Evolutionary conservation across 176 grass and related monocot genomes (phyloP).

Genomic region (Raddia guianensis): DNA sequence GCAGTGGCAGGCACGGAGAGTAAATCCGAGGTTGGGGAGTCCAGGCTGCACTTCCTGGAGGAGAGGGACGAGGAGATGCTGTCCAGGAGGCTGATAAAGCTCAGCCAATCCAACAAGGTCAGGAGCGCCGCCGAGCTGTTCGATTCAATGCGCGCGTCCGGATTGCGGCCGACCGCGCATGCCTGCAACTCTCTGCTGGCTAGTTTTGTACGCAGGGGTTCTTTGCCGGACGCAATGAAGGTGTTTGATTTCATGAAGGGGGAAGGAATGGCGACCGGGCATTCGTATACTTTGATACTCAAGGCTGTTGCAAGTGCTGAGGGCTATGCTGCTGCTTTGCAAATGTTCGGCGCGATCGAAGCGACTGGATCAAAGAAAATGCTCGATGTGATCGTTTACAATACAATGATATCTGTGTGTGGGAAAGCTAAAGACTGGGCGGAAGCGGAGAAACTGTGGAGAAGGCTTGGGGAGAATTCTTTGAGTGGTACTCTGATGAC

Average conservation of each 20-base stretch:
- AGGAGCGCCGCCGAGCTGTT: constrained; percentile 82
- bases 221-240: constrained; percentile 51
- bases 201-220: constrained; percentile 51
- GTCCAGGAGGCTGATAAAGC: constrained; percentile 68
- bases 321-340: constrained; percentile 54
- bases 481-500: constrained; percentile 66
- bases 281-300: constrained; percentile 80
- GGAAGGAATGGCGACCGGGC: constrained; percentile 57
- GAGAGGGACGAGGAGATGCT: constrained; percentile 75
- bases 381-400: constrained; percentile 79
- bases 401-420: constrained; percentile 84
- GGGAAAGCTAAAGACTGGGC: constrained; percentile 77
- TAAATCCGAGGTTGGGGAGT: constrained; percentile 19
- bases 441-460: constrained; percentile 76
- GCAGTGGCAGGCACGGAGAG: constrained; percentile 29
- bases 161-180: constrained; percentile 66
- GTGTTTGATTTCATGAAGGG: constrained; percentile 66
- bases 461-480: constrained; percentile 57
- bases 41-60: constrained; percentile 79
- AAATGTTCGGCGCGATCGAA: constrained; percentile 62
- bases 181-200: constrained; percentile 82
- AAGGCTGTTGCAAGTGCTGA: constrained; percentile 59
- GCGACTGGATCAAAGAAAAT: constrained; percentile 44
- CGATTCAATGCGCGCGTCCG: constrained; percentile 71
- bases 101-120: constrained; percentile 78